phyloP scores from a whole-genome alignment of 768 basidiomycete species.

The Mycena vitilis region DNA sequence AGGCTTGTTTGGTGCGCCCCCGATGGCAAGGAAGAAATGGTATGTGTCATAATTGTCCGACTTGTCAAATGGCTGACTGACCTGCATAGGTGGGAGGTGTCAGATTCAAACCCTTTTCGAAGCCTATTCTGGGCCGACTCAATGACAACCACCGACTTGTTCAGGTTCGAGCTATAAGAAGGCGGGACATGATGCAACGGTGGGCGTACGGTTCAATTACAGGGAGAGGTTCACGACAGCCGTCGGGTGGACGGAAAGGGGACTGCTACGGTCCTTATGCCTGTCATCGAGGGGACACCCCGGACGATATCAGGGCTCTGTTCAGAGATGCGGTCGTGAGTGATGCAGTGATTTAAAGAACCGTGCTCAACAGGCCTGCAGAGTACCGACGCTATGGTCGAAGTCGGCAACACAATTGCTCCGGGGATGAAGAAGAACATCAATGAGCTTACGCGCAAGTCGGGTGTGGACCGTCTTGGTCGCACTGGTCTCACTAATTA shows the following conservation, averaged over 20 bases:
- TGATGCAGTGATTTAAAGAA: not conserved
- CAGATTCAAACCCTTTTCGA: not conserved
- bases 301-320: not conserved
- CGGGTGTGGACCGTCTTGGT: not conserved
- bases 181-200: not conserved
- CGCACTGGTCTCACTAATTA: not conserved
- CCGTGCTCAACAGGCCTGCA: not conserved
- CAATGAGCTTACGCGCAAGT: not conserved
- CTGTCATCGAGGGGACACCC: not conserved
- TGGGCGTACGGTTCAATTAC: conserved; percentile 14
- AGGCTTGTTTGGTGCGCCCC: too few species aligned
- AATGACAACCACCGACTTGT: not conserved
- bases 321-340: not conserved
- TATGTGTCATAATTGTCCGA: too few species aligned
- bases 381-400: not conserved
- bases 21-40: too few species aligned
- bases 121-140: not conserved
- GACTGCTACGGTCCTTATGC: not conserved
- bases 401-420: not conserved
- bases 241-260: not conserved
- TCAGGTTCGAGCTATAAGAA: not conserved
- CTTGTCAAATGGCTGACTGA: too few species aligned
- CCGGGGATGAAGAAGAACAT: not conserved
- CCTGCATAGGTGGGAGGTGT: conserved; percentile 4
- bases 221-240: not conserved